Conservation (phyloP, 805 yeast genomes). For the Starmerella stellata region DNA sequence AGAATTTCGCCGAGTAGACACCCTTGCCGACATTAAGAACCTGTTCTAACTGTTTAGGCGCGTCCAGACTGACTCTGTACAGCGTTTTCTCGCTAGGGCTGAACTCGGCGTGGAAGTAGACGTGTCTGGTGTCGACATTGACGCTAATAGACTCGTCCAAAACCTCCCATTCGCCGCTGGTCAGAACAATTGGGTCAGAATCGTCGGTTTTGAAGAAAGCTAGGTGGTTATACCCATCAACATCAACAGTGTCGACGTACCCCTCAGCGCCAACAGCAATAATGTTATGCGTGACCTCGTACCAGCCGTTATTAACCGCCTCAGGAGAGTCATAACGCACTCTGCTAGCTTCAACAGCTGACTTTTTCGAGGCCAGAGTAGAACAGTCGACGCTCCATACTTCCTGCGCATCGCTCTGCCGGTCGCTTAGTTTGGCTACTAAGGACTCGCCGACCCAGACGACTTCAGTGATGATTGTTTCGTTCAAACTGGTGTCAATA, state of each 20-base stretch:
- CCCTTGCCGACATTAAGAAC: slow-evolving; percentile 42
- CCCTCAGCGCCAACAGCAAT: slow-evolving; percentile 39
- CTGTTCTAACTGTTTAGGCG: slow-evolving; percentile 19
- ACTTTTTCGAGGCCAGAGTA: slow-evolving; percentile 33
- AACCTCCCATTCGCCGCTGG: slow-evolving; percentile 83
- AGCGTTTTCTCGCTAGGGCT: slow-evolving; percentile 74
- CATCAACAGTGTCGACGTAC: slow-evolving; percentile 51
- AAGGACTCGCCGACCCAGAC: slow-evolving; percentile 46
- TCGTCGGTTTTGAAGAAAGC: slow-evolving; percentile 64
- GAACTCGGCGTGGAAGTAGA: slow-evolving; percentile 56
- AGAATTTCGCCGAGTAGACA: slow-evolving; percentile 54
- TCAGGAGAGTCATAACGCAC: slow-evolving; percentile 32
- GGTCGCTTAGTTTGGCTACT: slow-evolving; percentile 40
- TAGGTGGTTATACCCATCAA: slow-evolving; percentile 46
- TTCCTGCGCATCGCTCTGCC: slow-evolving; percentile 49
- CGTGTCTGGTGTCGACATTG: slow-evolving; percentile 32
- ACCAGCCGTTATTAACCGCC: slow-evolving; percentile 43
- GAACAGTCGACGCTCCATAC: no score
- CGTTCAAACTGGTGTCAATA: slow-evolving; percentile 10
- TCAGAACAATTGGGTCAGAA: slow-evolving; percentile 37
- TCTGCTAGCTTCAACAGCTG: slow-evolving; percentile 25
- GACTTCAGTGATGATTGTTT: slow-evolving; percentile 47
- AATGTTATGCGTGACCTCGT: slow-evolving; percentile 54
- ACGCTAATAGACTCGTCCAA: slow-evolving; percentile 40
- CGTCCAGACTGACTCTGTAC: slow-evolving; percentile 44